Evolutionary conservation across 2,329 filamentous ascomycete genomes (phyloP).

Genomic region (Calcarisporium arbuscula): DNA sequence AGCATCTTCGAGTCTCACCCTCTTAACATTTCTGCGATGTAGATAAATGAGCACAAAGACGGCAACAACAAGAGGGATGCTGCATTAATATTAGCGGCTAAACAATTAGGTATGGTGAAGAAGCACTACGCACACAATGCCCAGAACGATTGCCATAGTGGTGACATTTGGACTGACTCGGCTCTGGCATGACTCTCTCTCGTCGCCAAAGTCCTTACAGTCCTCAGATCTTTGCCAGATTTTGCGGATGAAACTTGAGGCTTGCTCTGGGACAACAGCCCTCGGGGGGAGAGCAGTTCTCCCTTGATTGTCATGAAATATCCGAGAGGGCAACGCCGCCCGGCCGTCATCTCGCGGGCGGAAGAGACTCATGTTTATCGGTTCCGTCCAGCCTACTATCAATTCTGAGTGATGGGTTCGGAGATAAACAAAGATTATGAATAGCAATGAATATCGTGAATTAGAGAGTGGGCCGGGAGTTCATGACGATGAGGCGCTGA

Average conservation of each 20-base stretch:
- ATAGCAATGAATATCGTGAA: too few species aligned
- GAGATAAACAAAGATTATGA: too few species aligned
- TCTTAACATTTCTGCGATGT: conserved; percentile 70
- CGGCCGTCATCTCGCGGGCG: neutral
- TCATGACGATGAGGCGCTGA: conserved; percentile 16
- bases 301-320: too few species aligned
- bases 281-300: too few species aligned
- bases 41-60: conserved; percentile 65
- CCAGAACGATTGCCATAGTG: conserved; percentile 61
- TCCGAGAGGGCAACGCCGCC: too few species aligned
- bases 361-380: conserved; percentile 6
- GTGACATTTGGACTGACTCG: conserved; percentile 47
- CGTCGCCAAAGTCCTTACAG: conserved; percentile 7
- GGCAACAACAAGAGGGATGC: conserved; percentile 68
- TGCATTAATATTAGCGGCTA: conserved; percentile 30
- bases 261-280: too few species aligned
- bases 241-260: too few species aligned
- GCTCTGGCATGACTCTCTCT: conserved; percentile 50
- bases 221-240: too few species aligned
- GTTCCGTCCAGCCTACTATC: too few species aligned
- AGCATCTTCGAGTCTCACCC: conserved; percentile 68
- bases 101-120: neutral
- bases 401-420: too few species aligned
- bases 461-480: conserved; percentile 12
- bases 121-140: conserved; percentile 56